Evolutionary conservation across 2,329 filamentous ascomycete genomes (phyloP).

Genomic region (Mariannaea sp.): DNA sequence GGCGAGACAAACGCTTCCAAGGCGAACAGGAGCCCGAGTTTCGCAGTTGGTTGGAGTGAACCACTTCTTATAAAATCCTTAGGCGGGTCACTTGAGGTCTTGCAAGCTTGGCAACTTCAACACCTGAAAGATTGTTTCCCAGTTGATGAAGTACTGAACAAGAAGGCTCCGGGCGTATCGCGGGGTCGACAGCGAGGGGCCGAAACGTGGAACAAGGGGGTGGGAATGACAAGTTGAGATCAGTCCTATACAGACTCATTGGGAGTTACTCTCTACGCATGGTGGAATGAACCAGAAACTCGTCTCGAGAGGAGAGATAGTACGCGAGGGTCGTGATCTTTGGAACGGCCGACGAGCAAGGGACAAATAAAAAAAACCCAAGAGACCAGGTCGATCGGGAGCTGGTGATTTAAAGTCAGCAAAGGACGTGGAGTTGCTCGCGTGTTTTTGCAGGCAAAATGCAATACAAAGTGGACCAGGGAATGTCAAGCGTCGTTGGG

Average conservation of each 20-base stretch:
- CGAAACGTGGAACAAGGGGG: constrained; percentile 30
- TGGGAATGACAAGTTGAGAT: constrained; percentile 20
- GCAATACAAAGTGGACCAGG: constrained; percentile 33
- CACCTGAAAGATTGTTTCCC: constrained; percentile 19
- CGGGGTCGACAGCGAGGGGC: constrained; percentile 31
- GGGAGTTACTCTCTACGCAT: constrained; percentile 29
- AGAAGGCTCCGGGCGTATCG: constrained; percentile 23
- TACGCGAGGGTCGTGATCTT: constrained; percentile 15
- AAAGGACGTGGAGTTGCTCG: constrained; percentile 30
- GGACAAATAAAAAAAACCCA: constrained; percentile 5
- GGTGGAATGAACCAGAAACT: constrained; percentile 22
- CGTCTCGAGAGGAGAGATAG: constrained; percentile 8
- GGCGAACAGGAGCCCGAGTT: neutral
- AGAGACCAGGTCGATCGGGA: constrained; percentile 26
- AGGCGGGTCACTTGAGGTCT: neutral
- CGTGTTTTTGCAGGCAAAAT: constrained; percentile 39
- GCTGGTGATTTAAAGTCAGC: constrained; percentile 33
- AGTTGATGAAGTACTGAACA: constrained; percentile 23
- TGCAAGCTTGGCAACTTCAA: constrained; percentile 14
- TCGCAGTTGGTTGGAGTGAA: neutral
- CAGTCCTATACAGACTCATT: constrained; percentile 31
- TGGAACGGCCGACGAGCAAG: constrained; percentile 12
- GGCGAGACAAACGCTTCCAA: constrained; percentile 3
- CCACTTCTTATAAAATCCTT: neutral
- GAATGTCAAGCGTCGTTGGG: constrained; percentile 32